A percentile compares a stretch with the other conserved stretches of the same genome.
These are phyloP conservation scores for Fusarium chlamydosporum DNA, from an alignment of 2,329 filamentous ascomycete species.

Conservation along the genomic window DNA sequence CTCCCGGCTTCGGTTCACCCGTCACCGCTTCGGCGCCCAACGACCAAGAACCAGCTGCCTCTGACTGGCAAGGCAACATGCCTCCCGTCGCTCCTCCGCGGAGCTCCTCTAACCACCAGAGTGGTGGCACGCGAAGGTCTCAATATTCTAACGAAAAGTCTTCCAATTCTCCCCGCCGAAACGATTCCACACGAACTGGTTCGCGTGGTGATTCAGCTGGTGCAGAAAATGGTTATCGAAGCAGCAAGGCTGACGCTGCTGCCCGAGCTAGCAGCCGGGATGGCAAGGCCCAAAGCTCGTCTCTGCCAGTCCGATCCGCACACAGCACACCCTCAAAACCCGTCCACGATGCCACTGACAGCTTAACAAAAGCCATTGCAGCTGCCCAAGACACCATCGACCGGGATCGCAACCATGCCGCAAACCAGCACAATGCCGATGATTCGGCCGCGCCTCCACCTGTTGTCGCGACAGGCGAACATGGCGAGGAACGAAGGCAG, in stretches of 20 bases:
- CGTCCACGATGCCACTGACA: constrained; percentile 82
- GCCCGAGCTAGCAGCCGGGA: constrained; percentile 60
- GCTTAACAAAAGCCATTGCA: constrained; percentile 79
- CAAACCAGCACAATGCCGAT: constrained; percentile 47
- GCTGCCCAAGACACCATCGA: constrained; percentile 53
- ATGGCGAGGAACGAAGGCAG: constrained; percentile 63
- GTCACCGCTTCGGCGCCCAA: constrained; percentile 58
- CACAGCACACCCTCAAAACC: constrained; percentile 65
- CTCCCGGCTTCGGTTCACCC: constrained; percentile 64
- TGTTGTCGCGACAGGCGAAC: constrained; percentile 60
- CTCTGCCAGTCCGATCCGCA: constrained; percentile 63
- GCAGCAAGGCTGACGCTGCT: constrained; percentile 57
- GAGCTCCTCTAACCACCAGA: constrained; percentile 78
- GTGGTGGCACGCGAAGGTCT: constrained; percentile 61
- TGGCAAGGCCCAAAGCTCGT: constrained; percentile 55
- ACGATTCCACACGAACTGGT: constrained; percentile 56
- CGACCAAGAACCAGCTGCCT: constrained; percentile 61
- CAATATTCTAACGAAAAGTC: constrained; percentile 62
- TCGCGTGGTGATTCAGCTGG: constrained; percentile 54
- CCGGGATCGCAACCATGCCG: constrained; percentile 49
- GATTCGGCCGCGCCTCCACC: constrained; percentile 64
- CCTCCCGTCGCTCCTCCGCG: constrained; percentile 83
- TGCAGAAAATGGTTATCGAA: constrained; percentile 52
- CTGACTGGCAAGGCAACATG: constrained; percentile 70
- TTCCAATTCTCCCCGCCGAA: constrained; percentile 60